Conservation (phyloP, 495 filamentous ascomycete genomes). For the Umbilicaria muhlenbergii region DNA sequence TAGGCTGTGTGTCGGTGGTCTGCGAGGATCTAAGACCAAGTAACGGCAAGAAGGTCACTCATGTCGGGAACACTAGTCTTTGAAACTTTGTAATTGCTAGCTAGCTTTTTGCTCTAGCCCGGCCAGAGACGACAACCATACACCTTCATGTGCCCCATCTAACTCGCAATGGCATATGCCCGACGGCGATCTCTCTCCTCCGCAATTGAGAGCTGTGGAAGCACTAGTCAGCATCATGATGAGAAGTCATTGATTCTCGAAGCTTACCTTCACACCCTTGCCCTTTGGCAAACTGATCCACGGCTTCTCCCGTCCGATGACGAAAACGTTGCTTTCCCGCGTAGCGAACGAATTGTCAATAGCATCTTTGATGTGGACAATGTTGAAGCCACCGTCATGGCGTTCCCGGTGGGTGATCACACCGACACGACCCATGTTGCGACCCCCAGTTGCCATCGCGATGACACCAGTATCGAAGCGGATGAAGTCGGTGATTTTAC, state of each 20-base stretch:
- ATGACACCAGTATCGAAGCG: constrained; percentile 94
- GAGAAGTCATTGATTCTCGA: not conserved
- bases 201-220: constrained; percentile 65
- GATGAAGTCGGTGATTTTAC: constrained; percentile 94
- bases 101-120: too few species aligned
- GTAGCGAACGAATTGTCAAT: constrained; percentile 99
- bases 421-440: constrained; percentile 99
- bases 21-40: too few species aligned
- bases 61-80: too few species aligned
- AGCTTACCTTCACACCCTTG: constrained; percentile 88
- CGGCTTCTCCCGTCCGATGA: constrained; percentile 94
- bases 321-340: constrained; percentile 95
- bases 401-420: constrained; percentile 99
- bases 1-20: too few species aligned
- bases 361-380: constrained; percentile 98
- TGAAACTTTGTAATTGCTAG: too few species aligned
- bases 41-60: too few species aligned
- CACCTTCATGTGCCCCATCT: constrained; percentile 16
- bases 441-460: constrained; percentile 95
- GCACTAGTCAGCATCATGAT: not conserved
- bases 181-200: constrained; percentile 96
- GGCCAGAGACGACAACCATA: not conserved
- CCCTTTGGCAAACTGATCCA: constrained; percentile 99
- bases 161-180: constrained; percentile 54
- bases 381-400: constrained; percentile 98